A percentile compares a stretch with the other conserved stretches of the same genome.
phyloP scores from a whole-genome alignment of 306 rosid genomes.

The Ammopiptanthus mongolicus region DNA sequence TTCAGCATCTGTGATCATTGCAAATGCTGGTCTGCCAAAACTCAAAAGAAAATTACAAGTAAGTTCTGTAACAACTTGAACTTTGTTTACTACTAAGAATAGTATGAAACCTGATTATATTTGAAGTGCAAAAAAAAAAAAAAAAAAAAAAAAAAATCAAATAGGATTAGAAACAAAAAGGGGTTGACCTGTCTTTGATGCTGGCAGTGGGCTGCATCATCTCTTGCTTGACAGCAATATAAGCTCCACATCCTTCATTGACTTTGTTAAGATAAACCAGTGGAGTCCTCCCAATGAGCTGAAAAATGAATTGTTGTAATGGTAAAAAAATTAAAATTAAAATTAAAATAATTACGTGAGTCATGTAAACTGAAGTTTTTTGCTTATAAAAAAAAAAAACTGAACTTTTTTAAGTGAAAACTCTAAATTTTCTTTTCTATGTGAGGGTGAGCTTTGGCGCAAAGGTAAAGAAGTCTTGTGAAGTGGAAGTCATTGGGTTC shows the following conservation, averaged over 20 bases:
- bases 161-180: not conserved
- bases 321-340: no score
- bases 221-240: slow-evolving; percentile 94
- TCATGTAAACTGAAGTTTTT: no score
- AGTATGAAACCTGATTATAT: not conserved
- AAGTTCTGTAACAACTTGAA: not conserved
- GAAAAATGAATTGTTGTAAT: slow-evolving; percentile 17
- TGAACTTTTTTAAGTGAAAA: no score
- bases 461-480: no score
- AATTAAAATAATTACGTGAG: no score
- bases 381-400: no score
- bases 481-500: no score
- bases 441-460: no score
- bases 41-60: not conserved
- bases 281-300: slow-evolving; percentile 94
- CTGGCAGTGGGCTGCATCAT: slow-evolving; percentile 98
- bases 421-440: no score
- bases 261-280: slow-evolving; percentile 90
- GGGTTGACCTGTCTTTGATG: slow-evolving; percentile 83
- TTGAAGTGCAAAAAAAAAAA: not conserved
- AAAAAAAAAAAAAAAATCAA: not conserved
- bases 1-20: slow-evolving; percentile 44
- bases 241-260: slow-evolving; percentile 90
- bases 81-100: not conserved
- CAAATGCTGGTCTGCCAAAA: slow-evolving; percentile 31